Percentiles rank a stretch among this genome's conserved stretches.
Evolutionary conservation across 148 eudicot species (phyloP).

Genomic region (Camellia sinensis): DNA sequence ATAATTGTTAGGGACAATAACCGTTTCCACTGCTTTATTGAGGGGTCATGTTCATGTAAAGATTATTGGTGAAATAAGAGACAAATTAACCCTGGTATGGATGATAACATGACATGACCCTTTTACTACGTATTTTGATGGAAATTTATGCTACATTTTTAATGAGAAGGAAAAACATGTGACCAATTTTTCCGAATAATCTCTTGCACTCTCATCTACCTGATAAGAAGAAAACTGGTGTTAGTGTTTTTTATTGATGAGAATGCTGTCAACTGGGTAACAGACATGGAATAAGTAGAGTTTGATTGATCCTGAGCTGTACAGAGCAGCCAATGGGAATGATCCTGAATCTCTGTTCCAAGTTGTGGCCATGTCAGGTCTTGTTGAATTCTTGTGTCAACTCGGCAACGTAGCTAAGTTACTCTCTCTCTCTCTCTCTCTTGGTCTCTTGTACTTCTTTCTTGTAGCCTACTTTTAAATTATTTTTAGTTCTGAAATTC

Average conservation of each 20-base stretch:
- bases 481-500: background rate
- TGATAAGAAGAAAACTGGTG: background rate
- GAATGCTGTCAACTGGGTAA: constrained; percentile 65
- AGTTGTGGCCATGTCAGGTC: constrained; percentile 86
- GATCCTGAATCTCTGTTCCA: constrained; percentile 84
- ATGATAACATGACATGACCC: background rate
- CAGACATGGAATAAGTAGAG: constrained; percentile 65
- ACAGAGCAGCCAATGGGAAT: constrained; percentile 63
- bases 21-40: constrained; percentile 4
- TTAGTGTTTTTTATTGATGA: background rate
- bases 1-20: constrained; percentile 13
- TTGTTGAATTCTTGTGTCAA: constrained; percentile 80
- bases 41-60: constrained; percentile 14
- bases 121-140: background rate
- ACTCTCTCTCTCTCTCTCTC: constrained; percentile 24
- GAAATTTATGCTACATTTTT: background rate
- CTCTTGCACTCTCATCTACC: background rate
- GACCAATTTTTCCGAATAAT: background rate
- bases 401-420: constrained; percentile 88
- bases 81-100: background rate
- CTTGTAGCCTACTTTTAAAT: background rate
- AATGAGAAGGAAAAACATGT: background rate
- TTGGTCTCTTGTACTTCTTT: background rate
- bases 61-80: constrained; percentile 12
- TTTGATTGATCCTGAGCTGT: constrained; percentile 78